Evolutionary conservation across 2,329 filamentous ascomycete species (phyloP).

Genomic region (Fusarium sp.): DNA sequence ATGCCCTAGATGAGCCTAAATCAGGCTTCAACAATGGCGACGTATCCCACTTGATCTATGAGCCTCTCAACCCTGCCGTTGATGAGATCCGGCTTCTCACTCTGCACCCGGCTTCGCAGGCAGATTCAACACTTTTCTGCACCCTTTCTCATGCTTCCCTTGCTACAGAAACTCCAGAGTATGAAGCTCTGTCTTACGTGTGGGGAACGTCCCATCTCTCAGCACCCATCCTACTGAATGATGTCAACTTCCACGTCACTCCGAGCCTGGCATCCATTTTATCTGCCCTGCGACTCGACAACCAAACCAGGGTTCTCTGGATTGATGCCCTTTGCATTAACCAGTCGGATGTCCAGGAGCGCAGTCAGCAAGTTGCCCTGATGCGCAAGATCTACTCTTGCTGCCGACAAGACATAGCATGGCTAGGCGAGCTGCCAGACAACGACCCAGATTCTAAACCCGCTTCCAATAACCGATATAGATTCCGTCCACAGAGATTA

Average conservation of each 20-base stretch:
- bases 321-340: slow-evolving; percentile 32
- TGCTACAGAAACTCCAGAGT: background rate
- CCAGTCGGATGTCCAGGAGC: slow-evolving; percentile 12
- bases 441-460: fast-evolving
- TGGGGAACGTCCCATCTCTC: slow-evolving; percentile 16
- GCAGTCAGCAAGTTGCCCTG: slow-evolving; percentile 7
- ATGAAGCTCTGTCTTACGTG: slow-evolving; percentile 30
- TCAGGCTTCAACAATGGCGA: background rate
- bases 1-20: background rate
- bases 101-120: background rate
- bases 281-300: background rate
- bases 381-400: slow-evolving; percentile 26
- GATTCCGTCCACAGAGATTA: background rate
- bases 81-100: slow-evolving; percentile 19
- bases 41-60: background rate
- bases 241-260: slow-evolving; percentile 3
- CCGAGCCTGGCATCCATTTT: slow-evolving; percentile 2
- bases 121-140: background rate
- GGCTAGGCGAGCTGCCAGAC: slow-evolving; percentile 15
- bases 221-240: slow-evolving; percentile 3
- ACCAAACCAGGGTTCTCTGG: background rate
- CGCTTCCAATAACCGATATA: background rate
- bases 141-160: background rate
- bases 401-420: slow-evolving; percentile 19
- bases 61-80: background rate